These are phyloP conservation scores for Grammothele lineata DNA, from an alignment of 768 basidiomycete genomes.

Conservation along the genomic window DNA sequence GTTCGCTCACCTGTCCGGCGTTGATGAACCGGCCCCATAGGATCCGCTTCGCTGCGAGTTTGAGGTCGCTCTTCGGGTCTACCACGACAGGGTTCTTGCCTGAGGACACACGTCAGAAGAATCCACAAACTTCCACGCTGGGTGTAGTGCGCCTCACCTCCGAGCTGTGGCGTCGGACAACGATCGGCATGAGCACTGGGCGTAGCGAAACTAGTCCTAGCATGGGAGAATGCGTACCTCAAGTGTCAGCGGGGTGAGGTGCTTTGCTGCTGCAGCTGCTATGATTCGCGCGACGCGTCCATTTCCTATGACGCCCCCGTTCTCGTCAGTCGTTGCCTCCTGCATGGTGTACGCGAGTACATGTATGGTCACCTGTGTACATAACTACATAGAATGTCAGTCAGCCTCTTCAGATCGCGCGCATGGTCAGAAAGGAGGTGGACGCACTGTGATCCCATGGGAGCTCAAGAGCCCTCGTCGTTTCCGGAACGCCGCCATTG, in stretches of 20 bases:
- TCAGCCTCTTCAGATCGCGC: not conserved
- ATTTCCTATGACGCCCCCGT: too few relatives aligned
- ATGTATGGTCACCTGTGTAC: conserved; percentile 6
- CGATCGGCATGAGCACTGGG: too few relatives aligned
- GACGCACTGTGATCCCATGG: conserved; percentile 61
- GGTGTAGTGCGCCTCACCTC: too few relatives aligned
- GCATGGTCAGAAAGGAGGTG: not conserved
- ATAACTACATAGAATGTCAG: conserved; percentile 4
- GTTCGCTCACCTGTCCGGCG: conserved; percentile 59
- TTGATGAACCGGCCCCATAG: conserved; percentile 80
- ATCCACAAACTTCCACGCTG: too few relatives aligned
- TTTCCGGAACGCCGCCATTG: conserved; percentile 63
- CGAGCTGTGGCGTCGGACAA: conserved; percentile 41
- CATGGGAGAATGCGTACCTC: conserved; percentile 45
- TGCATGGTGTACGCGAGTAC: too few relatives aligned
- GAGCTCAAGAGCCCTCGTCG: conserved; percentile 61
- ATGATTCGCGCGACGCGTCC: conserved; percentile 63
- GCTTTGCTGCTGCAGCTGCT: conserved; percentile 69
- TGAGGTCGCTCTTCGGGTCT: conserved; percentile 61
- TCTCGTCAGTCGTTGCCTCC: too few relatives aligned
- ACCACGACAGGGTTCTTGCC: conserved; percentile 62
- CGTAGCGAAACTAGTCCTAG: too few relatives aligned
- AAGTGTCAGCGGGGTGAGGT: conserved; percentile 66
- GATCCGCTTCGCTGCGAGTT: conserved; percentile 59
- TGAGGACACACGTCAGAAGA: not conserved